phyloP scores from a whole-genome alignment of 345 rosid species.

The Cardiospermum halicacabum region DNA sequence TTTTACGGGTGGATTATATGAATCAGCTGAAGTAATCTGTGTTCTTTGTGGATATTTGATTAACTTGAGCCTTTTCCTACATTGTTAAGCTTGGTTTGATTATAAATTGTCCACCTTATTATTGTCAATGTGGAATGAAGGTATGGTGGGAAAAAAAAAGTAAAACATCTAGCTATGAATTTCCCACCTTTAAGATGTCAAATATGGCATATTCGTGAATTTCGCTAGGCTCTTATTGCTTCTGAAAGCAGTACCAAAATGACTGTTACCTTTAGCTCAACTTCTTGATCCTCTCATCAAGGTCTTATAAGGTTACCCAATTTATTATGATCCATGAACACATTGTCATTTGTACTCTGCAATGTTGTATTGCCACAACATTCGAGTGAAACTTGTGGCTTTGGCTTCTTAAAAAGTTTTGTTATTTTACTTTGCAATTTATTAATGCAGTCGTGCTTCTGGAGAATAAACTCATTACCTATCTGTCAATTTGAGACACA shows the following conservation, averaged over 20 bases:
- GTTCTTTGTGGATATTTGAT: too few species aligned
- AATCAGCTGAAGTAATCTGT: too few species aligned
- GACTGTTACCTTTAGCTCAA: neutral
- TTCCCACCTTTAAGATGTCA: neutral
- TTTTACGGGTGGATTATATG: too few species aligned
- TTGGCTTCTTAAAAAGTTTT: neutral
- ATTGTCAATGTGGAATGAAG: neutral
- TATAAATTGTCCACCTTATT: too few species aligned
- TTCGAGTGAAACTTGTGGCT: neutral
- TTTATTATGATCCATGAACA: neutral
- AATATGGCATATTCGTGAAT: neutral
- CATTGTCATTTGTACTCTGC: neutral
- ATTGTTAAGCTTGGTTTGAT: too few species aligned
- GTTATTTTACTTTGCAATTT: neutral
- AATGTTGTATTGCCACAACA: neutral
- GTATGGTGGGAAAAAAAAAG: neutral
- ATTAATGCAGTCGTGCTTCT: neutral
- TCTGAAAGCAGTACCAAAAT: neutral
- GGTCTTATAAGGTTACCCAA: neutral
- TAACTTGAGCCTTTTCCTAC: too few species aligned
- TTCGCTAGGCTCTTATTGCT: neutral
- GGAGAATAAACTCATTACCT: neutral
- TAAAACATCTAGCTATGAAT: neutral
- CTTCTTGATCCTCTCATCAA: neutral
- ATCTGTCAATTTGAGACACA: neutral